phyloP scores from a whole-genome alignment of 2,329 filamentous ascomycete species.

The Fusarium dlaminii region DNA sequence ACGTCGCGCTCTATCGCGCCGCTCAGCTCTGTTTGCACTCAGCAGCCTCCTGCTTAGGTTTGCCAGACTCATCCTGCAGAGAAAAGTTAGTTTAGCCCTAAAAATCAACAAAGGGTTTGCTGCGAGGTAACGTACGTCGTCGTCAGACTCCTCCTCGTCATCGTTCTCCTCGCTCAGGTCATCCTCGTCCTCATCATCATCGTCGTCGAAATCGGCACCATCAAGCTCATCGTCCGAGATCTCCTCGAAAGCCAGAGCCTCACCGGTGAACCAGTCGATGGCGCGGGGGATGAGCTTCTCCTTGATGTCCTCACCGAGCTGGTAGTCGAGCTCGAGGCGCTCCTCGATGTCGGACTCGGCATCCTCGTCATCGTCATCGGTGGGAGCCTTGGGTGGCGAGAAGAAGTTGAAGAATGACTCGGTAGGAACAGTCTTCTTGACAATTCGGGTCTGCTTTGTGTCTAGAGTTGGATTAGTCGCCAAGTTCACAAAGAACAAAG shows the following conservation, averaged over 20 bases:
- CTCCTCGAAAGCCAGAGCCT: conserved; percentile 96
- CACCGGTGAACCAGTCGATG: conserved; percentile 99
- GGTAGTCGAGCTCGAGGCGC: conserved; percentile 97
- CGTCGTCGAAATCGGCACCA: conserved; percentile 85
- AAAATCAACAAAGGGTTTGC: not conserved
- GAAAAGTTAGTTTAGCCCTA: conserved; percentile 17
- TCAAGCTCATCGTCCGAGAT: conserved; percentile 84
- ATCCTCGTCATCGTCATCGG: conserved; percentile 75
- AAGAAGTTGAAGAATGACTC: conserved; percentile 99
- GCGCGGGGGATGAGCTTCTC: conserved; percentile 99
- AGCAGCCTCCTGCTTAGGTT: conserved; percentile 92
- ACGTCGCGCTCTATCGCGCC: conserved; percentile 48
- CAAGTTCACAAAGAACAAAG: not conserved
- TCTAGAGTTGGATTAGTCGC: conserved; percentile 62
- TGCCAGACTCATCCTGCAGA: conserved; percentile 80
- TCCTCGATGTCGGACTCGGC: conserved; percentile 93
- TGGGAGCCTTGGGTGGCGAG: conserved; percentile 88
- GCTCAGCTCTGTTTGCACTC: conserved; percentile 95
- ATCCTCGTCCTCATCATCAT: conserved; percentile 92
- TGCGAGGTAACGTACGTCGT: conserved; percentile 66
- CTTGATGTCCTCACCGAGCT: conserved; percentile 99
- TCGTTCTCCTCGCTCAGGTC: conserved; percentile 86
- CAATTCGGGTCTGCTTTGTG: conserved; percentile 98
- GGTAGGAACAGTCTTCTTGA: conserved; percentile 98
- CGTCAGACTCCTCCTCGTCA: conserved; percentile 82